These are phyloP conservation scores for Solanum ahanhuiri DNA, from an alignment of 257 asterid species.

Conservation along the genomic window DNA sequence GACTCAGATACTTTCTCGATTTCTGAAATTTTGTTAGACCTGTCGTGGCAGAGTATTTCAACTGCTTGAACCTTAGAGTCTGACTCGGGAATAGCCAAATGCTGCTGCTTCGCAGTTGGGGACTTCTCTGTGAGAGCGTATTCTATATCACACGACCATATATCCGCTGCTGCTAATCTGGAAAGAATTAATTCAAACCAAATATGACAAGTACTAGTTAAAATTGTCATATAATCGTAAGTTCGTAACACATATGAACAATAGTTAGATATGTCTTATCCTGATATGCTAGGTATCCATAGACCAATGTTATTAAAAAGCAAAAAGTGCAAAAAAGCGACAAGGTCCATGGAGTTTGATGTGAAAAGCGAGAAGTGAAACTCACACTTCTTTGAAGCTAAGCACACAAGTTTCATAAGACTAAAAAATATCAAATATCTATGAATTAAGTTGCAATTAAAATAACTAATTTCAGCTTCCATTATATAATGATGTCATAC, in stretches of 20 bases:
- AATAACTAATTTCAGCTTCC: background rate
- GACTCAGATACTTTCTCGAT: slow-evolving; percentile 9
- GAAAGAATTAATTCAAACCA: background rate
- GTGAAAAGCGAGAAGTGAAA: background rate
- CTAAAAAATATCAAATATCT: background rate
- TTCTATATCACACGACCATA: slow-evolving; percentile 8
- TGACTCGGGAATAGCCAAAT: slow-evolving; percentile 6
- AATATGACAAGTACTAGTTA: background rate
- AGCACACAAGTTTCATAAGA: background rate
- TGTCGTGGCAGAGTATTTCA: slow-evolving; percentile 16
- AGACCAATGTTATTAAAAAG: background rate
- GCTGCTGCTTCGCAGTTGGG: slow-evolving; percentile 20
- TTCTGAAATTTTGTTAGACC: slow-evolving; percentile 16
- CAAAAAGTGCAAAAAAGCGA: background rate
- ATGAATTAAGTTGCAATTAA: background rate
- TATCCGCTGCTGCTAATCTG: slow-evolving; percentile 30
- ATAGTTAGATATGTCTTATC: background rate
- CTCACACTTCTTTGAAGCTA: background rate
- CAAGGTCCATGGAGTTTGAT: background rate
- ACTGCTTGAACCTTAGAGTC: slow-evolving; percentile 10
- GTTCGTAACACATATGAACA: background rate
- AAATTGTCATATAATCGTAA: background rate
- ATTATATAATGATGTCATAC: background rate
- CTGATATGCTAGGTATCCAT: background rate
- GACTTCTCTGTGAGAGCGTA: slow-evolving; percentile 3